Evolutionary conservation across 352 stramenopile species (phyloP).

Genomic region (Plasmopara muralis): DNA sequence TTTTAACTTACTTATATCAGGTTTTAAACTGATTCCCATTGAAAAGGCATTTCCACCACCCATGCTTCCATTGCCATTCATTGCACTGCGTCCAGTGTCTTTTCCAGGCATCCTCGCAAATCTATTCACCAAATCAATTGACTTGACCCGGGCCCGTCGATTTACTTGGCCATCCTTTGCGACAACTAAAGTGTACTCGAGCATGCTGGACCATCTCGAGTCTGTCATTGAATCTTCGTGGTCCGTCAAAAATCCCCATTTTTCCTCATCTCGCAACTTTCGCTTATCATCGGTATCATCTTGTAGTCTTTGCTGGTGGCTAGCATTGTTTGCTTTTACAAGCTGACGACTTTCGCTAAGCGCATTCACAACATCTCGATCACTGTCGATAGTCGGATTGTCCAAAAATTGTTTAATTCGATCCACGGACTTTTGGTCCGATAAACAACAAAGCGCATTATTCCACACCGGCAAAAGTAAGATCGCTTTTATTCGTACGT

Average conservation of each 20-base stretch:
- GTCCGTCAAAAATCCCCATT: conserved; percentile 47
- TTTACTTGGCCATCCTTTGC: conserved; percentile 82
- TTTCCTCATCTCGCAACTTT: conserved; percentile 54
- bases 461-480: conserved; percentile 62
- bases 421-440: conserved; percentile 66
- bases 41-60: conserved; percentile 19
- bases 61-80: conserved; percentile 14
- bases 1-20: conserved; percentile 36
- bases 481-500: conserved; percentile 68
- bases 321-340: conserved; percentile 37
- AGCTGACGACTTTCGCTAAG: conserved; percentile 38
- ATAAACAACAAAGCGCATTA: conserved; percentile 40
- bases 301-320: conserved; percentile 31
- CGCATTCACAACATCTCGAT: conserved; percentile 56
- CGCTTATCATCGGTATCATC: conserved; percentile 62
- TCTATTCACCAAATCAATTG: conserved; percentile 73
- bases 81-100: conserved; percentile 33
- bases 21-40: conserved; percentile 31
- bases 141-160: conserved; percentile 73
- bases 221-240: conserved; percentile 75
- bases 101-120: conserved; percentile 46
- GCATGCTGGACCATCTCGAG: conserved; percentile 82
- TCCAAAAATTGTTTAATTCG: conserved; percentile 68
- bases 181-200: conserved; percentile 79
- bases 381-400: conserved; percentile 45